Base-by-base conservation (phyloP, 2,329 filamentous ascomycete species). In the Knufia petricola region DNA sequence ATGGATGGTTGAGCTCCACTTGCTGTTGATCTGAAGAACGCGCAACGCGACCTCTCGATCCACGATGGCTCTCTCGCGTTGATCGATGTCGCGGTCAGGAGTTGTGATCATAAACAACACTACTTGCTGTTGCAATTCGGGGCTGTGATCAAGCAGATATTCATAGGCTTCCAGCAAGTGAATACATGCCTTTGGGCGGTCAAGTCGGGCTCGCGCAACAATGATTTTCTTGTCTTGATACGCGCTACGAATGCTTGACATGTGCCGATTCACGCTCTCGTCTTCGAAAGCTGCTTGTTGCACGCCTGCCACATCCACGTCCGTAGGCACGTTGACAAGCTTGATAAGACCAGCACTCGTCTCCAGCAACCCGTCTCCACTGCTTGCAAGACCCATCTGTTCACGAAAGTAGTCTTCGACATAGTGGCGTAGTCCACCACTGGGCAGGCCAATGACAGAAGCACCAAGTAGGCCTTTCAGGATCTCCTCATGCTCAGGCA, bases 161-260 rank as follows among this genome's bases (percentile, higher is more conserved):
- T 95, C 87, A 63, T 95, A 96, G 0, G 89, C 90, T 70, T 94
- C 85, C 26, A 96, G 74, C 68, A 96, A 96, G 67, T 95, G 90
- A n/a, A 87, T 82, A 12, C 96, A 89, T 61, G 92, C 90, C 53
- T 89, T 79, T 38, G 94, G 87, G 59, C 85, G 90, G 65, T 96
- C 90, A 45, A 96, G 72, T n/a, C 90, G 82, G 65, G 96, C 90
- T 58, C 90, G 82, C 9, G 90, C 90, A 48, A 96, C 88, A 58
- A 96, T 95, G 59, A 96, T 84, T 69, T 94, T 94, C 70, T 90
- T 94, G 52, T 83, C 88, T n/a, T 75, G 75, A 63, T 95, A 95
- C 58, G 92, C 70, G 55, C 82, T 78, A 60, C 80, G 82, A 46
- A 95, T 78, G 0, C 79, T 81, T 47, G 76, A 68, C 62, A 88